phyloP scores from a whole-genome alignment of 371 early-diverging fungal genomes.

The Mortierella polycephala region DNA sequence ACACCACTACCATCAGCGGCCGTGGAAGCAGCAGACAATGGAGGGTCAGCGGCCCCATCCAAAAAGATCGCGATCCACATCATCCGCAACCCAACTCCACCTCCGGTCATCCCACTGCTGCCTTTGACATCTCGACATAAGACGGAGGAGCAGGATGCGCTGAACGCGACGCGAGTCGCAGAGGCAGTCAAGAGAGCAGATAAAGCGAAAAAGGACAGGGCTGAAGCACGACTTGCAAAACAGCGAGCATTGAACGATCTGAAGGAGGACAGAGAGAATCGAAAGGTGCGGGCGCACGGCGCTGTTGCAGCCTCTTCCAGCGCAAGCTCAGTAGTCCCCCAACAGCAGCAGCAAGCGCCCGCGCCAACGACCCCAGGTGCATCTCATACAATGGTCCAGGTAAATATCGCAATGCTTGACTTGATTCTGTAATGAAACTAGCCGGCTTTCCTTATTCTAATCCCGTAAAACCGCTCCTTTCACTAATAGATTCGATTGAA shows the following conservation, averaged over 20 bases:
- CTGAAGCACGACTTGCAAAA: constrained; percentile 29
- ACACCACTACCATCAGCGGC: background rate
- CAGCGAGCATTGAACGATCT: constrained; percentile 37
- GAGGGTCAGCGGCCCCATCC: background rate
- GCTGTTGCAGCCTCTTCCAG: background rate
- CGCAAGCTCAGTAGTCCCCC: too few species aligned
- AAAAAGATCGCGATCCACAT: constrained; percentile 51
- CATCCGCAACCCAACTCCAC: constrained; percentile 12
- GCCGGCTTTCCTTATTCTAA: background rate
- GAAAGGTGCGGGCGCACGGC: constrained; percentile 15
- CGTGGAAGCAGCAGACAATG: background rate
- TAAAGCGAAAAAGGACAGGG: constrained; percentile 28
- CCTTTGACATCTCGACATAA: constrained; percentile 42
- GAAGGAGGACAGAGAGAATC: constrained; percentile 42
- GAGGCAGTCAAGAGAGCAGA: constrained; percentile 35
- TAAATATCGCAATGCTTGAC: background rate
- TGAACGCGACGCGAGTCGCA: constrained; percentile 19
- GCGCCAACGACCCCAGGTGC: background rate
- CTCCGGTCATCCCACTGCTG: constrained; percentile 15
- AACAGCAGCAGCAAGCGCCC: background rate
- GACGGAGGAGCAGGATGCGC: constrained; percentile 25
- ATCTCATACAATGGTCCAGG: constrained; percentile 22
- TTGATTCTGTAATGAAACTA: background rate
- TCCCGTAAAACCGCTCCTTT: background rate
- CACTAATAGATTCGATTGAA: constrained; percentile 32